Evolutionary conservation across 1,139 yeast species (phyloP).

Genomic region (Casaregolazyma suthepensis): DNA sequence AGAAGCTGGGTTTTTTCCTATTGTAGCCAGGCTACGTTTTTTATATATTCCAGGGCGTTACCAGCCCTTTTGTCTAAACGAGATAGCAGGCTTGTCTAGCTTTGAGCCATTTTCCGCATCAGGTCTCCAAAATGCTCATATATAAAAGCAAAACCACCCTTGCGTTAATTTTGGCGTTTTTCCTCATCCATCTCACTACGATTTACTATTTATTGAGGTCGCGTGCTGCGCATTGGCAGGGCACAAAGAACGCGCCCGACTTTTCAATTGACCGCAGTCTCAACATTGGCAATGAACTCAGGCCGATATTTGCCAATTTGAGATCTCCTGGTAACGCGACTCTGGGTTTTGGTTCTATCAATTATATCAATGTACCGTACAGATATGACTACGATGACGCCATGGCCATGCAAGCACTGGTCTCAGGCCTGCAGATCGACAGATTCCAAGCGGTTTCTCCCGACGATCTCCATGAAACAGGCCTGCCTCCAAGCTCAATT

Average conservation of each 20-base stretch:
- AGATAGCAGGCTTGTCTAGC: too few species aligned
- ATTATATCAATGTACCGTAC: constrained; percentile 15
- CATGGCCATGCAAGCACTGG: constrained; percentile 14
- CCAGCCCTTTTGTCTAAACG: too few species aligned
- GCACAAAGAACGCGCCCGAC: background rate
- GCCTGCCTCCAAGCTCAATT: constrained; percentile 13
- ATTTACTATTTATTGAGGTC: background rate
- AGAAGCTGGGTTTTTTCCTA: background rate
- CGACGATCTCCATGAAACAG: constrained; percentile 7
- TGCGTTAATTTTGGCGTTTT: background rate
- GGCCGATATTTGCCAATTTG: background rate
- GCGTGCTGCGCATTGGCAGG: background rate
- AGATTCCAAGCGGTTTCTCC: constrained; percentile 11
- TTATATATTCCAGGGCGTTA: too few species aligned
- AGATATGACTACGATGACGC: constrained; percentile 16
- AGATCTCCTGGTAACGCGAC: constrained; percentile 15
- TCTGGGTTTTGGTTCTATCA: constrained; percentile 17
- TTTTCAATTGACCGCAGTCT: background rate
- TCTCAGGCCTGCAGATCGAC: constrained; percentile 11
- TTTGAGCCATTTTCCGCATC: background rate
- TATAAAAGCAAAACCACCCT: background rate
- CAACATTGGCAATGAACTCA: background rate
- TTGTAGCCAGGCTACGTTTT: background rate
- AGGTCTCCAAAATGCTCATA: background rate
- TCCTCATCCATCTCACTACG: background rate